Evolutionary conservation across 306 rosid genomes (phyloP).

Genomic region (Vachellia collinsii): DNA sequence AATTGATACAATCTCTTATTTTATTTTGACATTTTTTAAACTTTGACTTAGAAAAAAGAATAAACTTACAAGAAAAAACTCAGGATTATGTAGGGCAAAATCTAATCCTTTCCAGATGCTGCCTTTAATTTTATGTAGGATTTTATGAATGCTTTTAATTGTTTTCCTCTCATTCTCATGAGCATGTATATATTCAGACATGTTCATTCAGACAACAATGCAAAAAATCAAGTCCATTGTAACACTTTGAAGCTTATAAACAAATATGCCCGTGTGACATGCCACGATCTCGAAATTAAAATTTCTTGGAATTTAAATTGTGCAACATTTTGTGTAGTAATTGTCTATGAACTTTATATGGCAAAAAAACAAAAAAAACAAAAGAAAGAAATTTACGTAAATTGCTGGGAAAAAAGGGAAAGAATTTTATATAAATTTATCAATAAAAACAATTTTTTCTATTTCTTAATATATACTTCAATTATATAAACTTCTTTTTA

Average conservation of each 20-base stretch:
- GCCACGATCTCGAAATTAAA: too few species aligned
- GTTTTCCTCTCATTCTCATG: background rate
- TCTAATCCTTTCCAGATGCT: background rate
- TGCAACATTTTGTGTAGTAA: background rate
- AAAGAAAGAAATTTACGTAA: background rate
- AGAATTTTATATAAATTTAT: too few species aligned
- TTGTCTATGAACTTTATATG: background rate
- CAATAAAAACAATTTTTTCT: too few species aligned
- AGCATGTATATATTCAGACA: background rate
- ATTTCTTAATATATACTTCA: too few species aligned
- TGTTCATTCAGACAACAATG: background rate
- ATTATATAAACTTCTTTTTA: too few species aligned
- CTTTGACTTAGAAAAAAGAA: background rate
- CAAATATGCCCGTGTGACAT: background rate
- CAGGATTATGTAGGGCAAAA: background rate
- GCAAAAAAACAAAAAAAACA: too few species aligned
- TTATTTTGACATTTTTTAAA: too few species aligned
- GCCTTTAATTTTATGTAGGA: background rate
- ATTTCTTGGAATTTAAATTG: background rate
- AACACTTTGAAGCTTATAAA: background rate
- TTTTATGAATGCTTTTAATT: background rate
- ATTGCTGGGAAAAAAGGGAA: background rate
- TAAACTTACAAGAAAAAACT: background rate
- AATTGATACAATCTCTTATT: too few species aligned
- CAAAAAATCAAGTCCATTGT: background rate